These are phyloP conservation scores for Phytopythium sindhum DNA, from an alignment of 352 stramenopile species.

Conservation along the genomic window DNA sequence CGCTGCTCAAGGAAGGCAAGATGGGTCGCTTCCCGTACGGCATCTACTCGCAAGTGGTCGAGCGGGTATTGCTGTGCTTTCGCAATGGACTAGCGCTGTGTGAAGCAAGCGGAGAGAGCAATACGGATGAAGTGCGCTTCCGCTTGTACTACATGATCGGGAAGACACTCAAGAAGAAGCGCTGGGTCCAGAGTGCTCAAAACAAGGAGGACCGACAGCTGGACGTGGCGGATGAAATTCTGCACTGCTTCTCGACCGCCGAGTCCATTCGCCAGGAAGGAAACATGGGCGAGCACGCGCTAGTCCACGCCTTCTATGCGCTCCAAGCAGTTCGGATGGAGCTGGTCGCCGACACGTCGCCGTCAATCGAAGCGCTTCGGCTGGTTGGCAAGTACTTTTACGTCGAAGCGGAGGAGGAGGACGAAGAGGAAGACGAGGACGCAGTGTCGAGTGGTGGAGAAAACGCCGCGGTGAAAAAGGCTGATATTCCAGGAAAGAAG, in stretches of 20 bases:
- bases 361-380: constrained; percentile 23
- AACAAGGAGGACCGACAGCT: constrained; percentile 10
- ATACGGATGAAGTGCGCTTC: constrained; percentile 54
- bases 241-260: constrained; percentile 50
- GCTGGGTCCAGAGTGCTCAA: constrained; percentile 23
- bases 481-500: background rate
- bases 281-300: constrained; percentile 55
- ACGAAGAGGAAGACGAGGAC: constrained; percentile 15
- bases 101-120: constrained; percentile 14
- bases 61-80: constrained; percentile 37
- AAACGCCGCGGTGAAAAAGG: constrained; percentile 8
- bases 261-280: constrained; percentile 55
- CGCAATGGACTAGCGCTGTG: constrained; percentile 31
- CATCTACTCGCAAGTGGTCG: constrained; percentile 28
- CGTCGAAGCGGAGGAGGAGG: constrained; percentile 36
- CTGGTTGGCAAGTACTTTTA: constrained; percentile 59
- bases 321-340: constrained; percentile 62
- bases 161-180: constrained; percentile 66
- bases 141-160: constrained; percentile 73
- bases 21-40: constrained; percentile 20
- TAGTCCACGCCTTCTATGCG: constrained; percentile 78
- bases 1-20: constrained; percentile 36
- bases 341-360: constrained; percentile 29
- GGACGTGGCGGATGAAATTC: constrained; percentile 25
- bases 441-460: constrained; percentile 8